phyloP scores from a whole-genome alignment of 208 protist genomes.

The Crithidia fasciculata region DNA sequence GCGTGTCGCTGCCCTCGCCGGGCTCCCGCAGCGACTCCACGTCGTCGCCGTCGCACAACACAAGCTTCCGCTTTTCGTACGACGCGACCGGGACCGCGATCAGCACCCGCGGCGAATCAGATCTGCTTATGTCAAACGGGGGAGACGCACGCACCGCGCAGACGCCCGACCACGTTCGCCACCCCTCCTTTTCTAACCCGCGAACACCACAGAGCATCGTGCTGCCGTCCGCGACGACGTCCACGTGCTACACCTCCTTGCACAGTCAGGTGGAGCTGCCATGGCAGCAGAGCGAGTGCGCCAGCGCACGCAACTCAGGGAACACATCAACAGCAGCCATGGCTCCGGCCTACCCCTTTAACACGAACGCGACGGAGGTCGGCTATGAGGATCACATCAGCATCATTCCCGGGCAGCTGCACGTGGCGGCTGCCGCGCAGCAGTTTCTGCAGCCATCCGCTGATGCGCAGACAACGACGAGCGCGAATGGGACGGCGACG shows the following conservation, averaged over 20 bases:
- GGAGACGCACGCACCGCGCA: too few relatives aligned
- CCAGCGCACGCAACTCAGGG: neutral
- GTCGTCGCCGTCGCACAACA: neutral
- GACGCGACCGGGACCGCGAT: neutral
- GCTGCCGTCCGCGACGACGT: neutral
- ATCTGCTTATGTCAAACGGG: neutral
- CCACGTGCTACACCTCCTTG: neutral
- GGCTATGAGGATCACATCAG: neutral
- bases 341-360: neutral
- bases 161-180: too few relatives aligned
- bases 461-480: neutral
- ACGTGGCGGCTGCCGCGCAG: too few relatives aligned
- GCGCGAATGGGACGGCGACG: conserved; percentile 5
- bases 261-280: neutral
- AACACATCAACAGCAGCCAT: too few relatives aligned
- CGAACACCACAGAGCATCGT: neutral
- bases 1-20: neutral
- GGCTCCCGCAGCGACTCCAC: neutral
- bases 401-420: neutral
- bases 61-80: neutral
- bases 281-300: neutral
- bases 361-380: neutral
- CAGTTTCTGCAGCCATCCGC: neutral
- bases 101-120: neutral
- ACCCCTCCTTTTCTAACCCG: neutral